Percentiles rank a stretch among this genome's conserved stretches.
phyloP scores from a whole-genome alignment of 441 rosid species.

The Adansonia grandidieri region DNA sequence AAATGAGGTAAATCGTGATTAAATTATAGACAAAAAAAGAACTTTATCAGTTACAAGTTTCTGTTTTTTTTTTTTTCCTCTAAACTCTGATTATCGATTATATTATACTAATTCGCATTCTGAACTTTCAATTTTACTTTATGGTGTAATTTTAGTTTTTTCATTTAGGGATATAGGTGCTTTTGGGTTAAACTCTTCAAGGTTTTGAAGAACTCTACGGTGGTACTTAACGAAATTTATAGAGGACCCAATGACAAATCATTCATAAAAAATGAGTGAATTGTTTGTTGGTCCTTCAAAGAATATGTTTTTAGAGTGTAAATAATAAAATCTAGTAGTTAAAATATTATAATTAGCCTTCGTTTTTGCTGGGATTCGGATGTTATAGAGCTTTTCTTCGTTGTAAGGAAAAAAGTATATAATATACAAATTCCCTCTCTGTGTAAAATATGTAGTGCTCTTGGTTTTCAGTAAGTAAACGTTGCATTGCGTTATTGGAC shows the following conservation, averaged over 20 bases:
- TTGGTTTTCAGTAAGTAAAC: background rate
- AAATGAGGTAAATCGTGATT: too few species aligned
- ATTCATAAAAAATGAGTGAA: background rate
- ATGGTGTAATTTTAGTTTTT: background rate
- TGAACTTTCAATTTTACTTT: too few species aligned
- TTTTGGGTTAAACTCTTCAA: background rate
- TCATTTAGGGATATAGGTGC: conserved; percentile 1
- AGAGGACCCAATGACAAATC: background rate
- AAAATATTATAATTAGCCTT: background rate
- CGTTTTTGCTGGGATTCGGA: background rate
- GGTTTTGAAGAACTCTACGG: background rate
- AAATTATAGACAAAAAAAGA: too few species aligned
- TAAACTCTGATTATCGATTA: too few species aligned
- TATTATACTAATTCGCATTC: too few species aligned
- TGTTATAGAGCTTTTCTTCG: background rate
- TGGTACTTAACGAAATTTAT: background rate
- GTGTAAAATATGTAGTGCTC: background rate
- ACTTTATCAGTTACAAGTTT: too few species aligned
- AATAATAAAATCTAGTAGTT: background rate
- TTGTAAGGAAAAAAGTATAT: background rate
- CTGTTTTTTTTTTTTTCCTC: too few species aligned
- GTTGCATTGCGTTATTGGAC: background rate
- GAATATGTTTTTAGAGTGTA: background rate
- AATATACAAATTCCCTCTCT: too few species aligned
- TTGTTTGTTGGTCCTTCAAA: background rate